These are phyloP conservation scores for Pseudotsuga menziesii DNA, from an alignment of 75 land plant genomes.

Conservation along the genomic window DNA sequence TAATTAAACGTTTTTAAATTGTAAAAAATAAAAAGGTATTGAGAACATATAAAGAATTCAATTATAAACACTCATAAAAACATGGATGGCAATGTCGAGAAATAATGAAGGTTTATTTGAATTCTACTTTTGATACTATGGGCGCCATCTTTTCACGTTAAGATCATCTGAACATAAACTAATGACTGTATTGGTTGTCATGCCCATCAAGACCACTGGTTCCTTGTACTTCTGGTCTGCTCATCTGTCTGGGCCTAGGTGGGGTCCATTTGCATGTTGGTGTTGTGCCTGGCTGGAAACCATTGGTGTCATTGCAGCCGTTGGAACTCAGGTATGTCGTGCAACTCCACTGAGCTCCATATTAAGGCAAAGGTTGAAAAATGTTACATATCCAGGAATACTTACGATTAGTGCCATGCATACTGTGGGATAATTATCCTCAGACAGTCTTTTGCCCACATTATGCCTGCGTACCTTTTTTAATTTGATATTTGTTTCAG, in stretches of 20 bases:
- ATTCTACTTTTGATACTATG: neutral
- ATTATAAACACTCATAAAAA: too few relatives aligned
- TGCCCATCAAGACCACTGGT: constrained; percentile 63
- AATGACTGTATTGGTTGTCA: neutral
- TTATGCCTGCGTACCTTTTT: neutral
- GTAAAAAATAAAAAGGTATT: too few relatives aligned
- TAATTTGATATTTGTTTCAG: neutral
- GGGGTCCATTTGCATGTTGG: constrained; percentile 96
- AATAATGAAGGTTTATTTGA: neutral
- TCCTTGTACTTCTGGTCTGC: constrained; percentile 95
- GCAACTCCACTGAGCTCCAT: neutral
- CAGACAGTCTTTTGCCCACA: constrained; percentile 2
- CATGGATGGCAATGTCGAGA: neutral
- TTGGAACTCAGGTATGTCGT: constrained; percentile 75
- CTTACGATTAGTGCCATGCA: neutral
- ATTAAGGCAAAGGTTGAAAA: neutral
- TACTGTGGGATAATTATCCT: neutral
- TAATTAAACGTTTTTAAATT: too few relatives aligned
- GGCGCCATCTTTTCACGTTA: neutral
- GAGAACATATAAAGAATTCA: too few relatives aligned
- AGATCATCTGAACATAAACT: neutral
- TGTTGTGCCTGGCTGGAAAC: constrained; percentile 96
- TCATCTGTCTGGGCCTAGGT: constrained; percentile 77
- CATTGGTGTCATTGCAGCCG: constrained; percentile 81
- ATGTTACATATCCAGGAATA: neutral